A percentile compares a stretch with the other conserved stretches of the same genome.
Conservation (phyloP, 768 basidiomycete species). For the Ephemerocybe angulata region DNA sequence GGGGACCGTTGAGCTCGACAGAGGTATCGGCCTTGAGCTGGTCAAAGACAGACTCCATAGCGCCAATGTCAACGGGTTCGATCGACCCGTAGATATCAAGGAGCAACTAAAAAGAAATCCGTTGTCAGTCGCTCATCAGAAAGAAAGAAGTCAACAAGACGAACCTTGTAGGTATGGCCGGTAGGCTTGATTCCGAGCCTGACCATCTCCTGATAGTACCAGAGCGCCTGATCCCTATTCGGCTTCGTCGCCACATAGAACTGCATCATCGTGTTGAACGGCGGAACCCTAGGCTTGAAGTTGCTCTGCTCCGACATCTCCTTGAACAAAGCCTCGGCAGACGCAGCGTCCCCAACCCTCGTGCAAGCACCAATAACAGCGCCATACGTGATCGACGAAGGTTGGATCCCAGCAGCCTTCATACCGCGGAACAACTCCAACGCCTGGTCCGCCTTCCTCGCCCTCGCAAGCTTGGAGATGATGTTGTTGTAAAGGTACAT, state of each 20-base stretch:
- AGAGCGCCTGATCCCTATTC: conserved; percentile 69
- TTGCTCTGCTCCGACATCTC: conserved; percentile 76
- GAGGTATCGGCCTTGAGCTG: conserved; percentile 45
- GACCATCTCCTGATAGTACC: conserved; percentile 68
- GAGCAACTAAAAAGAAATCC: conserved; percentile 52
- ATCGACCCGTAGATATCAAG: conserved; percentile 86
- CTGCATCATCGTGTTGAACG: conserved; percentile 99
- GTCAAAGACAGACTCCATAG: conserved; percentile 70
- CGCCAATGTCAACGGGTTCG: conserved; percentile 70
- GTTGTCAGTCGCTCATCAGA: conserved; percentile 9
- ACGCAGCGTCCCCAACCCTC: conserved; percentile 80
- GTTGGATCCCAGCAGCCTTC: conserved; percentile 59
- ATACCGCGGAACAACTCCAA: conserved; percentile 85
- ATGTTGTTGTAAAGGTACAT: conserved; percentile 95
- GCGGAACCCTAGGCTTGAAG: conserved; percentile 88
- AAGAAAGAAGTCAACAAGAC: conserved; percentile 11
- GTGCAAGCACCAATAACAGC: conserved; percentile 93
- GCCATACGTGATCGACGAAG: conserved; percentile 90
- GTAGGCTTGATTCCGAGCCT: conserved; percentile 65
- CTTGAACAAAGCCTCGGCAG: conserved; percentile 77
- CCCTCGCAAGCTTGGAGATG: conserved; percentile 93
- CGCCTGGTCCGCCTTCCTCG: conserved; percentile 88
- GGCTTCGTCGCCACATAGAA: conserved; percentile 90
- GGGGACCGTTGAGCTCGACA: conserved; percentile 43
- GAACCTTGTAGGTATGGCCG: conserved; percentile 91